Evolutionary conservation across 257 asterid species (phyloP), one percentile per base, ranked within the genome.

Genomic region (Lavandula angustifolia): DNA sequence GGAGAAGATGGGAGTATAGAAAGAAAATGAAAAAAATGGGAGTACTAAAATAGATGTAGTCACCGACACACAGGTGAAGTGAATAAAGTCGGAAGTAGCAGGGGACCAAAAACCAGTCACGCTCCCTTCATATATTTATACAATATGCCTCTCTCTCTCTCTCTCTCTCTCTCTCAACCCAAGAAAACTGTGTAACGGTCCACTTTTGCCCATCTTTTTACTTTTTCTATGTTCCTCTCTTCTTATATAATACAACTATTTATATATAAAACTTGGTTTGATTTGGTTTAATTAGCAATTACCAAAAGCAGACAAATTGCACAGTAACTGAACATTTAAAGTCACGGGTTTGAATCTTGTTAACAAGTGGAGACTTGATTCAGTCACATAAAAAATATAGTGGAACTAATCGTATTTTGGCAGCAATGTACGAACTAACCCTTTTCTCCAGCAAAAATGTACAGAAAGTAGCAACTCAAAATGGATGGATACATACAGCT

Each of bases 21-120:
- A 22, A 22, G 1, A 9, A 3, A 41, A 3, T 9, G 1, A n/a
- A 10, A 42, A 10, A 9, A 3, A 0, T 1, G 5, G n/a, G 4
- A 2, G 3, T 2, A 11, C 11, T 3, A 12, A 42, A 56, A 22
- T 22, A 22, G 14, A 46, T 40, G 38, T 8, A 33, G 47, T 33
- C 32, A 44, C 73, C 69, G 77, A 73, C 69, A 47, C 40, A 52
- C 37, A n/a, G 58, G 38, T 64, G 67, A 60, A 12, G 34, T 59
- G 49, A 40, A 17, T 42, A 10, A 40, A 40, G 38, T 1, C 11
- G 4, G 48, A 1, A 9, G 14, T 37, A 37, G 42, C 9, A 37
- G 42, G 42, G 42, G 42, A 6, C 42, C 42, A 37, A 5, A 11
- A 12, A 42, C 11, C 16, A 42, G 46, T 34, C 57, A 67, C 54